phyloP scores from a whole-genome alignment of 2,329 filamentous ascomycete species.

The Chaetomium sp. region DNA sequence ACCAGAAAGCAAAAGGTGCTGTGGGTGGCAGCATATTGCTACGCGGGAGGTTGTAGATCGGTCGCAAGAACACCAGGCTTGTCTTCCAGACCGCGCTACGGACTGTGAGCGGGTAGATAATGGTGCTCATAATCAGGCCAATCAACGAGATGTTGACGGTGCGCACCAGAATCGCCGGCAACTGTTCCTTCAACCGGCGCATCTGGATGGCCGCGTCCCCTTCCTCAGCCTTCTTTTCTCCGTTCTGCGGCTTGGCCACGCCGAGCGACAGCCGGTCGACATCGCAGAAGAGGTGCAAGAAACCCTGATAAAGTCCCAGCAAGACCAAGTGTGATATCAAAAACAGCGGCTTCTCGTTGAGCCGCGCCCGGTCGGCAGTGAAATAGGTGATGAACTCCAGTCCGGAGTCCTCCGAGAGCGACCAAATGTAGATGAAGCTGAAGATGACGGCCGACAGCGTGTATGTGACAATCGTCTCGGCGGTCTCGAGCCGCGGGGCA shows the following conservation, averaged over 20 bases:
- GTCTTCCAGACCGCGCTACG: conserved; percentile 61
- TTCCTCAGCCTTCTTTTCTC: conserved; percentile 12
- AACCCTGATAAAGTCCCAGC: conserved; percentile 63
- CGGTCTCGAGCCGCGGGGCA: conserved; percentile 51
- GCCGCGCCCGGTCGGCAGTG: conserved; percentile 61
- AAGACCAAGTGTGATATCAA: conserved; percentile 63
- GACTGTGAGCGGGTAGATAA: conserved; percentile 58
- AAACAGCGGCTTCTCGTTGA: conserved; percentile 85
- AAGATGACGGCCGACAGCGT: conserved; percentile 71
- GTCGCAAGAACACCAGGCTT: conserved; percentile 62
- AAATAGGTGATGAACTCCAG: conserved; percentile 68
- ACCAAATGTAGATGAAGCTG: conserved; percentile 74
- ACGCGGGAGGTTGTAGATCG: conserved; percentile 69
- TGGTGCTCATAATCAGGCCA: conserved; percentile 39
- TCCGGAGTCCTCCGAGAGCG: conserved; percentile 51
- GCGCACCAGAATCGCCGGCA: conserved; percentile 35
- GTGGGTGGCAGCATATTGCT: conserved; percentile 56
- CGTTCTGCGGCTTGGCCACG: conserved; percentile 26
- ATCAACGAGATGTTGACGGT: conserved; percentile 36
- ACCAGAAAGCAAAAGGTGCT: conserved; percentile 51
- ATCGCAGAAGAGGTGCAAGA: conserved; percentile 64
- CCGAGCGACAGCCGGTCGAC: conserved; percentile 59
- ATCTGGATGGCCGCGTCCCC: conserved; percentile 27
- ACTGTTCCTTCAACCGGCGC: conserved; percentile 31
- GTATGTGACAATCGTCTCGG: conserved; percentile 72